Percentiles rank a stretch among this genome's conserved stretches.
These are phyloP conservation scores for Sonneratia alba DNA, from an alignment of 345 rosid species.

Conservation along the genomic window DNA sequence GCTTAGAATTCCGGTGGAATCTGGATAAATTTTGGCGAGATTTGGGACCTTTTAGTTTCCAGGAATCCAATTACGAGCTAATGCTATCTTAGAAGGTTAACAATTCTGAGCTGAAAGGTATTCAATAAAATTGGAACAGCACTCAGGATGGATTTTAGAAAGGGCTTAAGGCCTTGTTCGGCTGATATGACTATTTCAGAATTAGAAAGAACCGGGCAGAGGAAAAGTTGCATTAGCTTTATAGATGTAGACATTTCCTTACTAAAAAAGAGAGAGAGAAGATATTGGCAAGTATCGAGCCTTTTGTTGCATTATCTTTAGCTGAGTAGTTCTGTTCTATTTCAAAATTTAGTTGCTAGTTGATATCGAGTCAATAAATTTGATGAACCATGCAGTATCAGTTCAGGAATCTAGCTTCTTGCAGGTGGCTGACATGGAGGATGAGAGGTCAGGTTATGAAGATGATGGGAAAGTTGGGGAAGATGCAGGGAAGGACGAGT, in stretches of 20 bases:
- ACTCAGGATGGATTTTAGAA: too few relatives aligned
- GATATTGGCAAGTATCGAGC: neutral
- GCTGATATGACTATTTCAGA: neutral
- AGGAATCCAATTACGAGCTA: neutral
- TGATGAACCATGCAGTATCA: neutral
- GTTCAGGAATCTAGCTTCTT: neutral
- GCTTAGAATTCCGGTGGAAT: neutral
- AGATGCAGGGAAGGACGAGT: conserved; percentile 65
- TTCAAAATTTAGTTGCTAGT: neutral
- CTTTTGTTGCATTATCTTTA: neutral
- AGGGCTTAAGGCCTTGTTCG: too few relatives aligned
- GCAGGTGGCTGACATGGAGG: conserved; percentile 13
- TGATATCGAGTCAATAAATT: neutral
- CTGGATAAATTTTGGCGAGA: neutral
- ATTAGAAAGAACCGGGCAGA: neutral
- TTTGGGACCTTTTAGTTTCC: neutral
- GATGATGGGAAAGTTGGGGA: conserved; percentile 10
- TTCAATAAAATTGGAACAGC: too few relatives aligned
- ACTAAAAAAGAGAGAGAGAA: neutral
- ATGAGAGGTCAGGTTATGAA: neutral
- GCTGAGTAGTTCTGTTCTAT: neutral
- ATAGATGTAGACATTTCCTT: neutral
- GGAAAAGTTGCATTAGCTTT: neutral
- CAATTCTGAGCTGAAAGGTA: neutral
- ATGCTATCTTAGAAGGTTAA: neutral